Percentiles rank a stretch among this genome's conserved stretches.
Evolutionary conservation across 768 basidiomycete species (phyloP).

Genomic region (Ramaria sp.): DNA sequence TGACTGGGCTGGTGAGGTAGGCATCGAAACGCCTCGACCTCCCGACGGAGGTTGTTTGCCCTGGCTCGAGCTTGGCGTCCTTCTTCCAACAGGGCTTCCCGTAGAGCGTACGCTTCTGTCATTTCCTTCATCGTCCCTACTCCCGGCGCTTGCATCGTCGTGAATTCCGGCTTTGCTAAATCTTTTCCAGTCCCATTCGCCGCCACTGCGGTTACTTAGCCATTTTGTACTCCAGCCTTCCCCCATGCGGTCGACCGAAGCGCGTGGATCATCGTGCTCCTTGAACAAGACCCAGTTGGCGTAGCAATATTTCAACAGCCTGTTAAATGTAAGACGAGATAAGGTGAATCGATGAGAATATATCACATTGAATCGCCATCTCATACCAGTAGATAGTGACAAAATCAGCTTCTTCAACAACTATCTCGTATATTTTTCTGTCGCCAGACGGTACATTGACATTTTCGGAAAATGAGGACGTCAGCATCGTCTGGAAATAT

Average conservation of each 20-base stretch:
- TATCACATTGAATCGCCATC: neutral
- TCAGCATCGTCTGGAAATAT: constrained; percentile 68
- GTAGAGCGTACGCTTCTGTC: constrained; percentile 13
- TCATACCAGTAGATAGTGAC: constrained; percentile 36
- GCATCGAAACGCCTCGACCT: neutral
- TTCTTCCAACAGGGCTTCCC: constrained; percentile 29
- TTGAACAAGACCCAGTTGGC: constrained; percentile 66
- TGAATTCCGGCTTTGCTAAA: constrained; percentile 28
- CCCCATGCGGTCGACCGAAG: constrained; percentile 56
- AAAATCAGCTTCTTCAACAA: constrained; percentile 74
- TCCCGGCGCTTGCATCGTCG: constrained; percentile 5
- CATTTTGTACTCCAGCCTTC: constrained; percentile 57
- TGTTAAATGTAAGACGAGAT: constrained; percentile 28
- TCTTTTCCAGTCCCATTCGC: constrained; percentile 66
- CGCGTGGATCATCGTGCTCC: constrained; percentile 55
- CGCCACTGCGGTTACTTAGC: constrained; percentile 30
- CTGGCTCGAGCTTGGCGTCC: constrained; percentile 39
- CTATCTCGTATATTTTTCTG: constrained; percentile 49
- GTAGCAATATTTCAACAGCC: constrained; percentile 69
- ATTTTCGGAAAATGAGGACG: constrained; percentile 60
- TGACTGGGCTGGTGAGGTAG: neutral
- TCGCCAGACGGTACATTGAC: constrained; percentile 28
- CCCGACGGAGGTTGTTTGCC: neutral
- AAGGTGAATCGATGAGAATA: neutral
- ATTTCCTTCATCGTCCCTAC: constrained; percentile 21